Percentiles rank a stretch among this genome's conserved stretches.
Conservation (phyloP, 73 alveolate species). For the Tetrahymena thermophila region DNA sequence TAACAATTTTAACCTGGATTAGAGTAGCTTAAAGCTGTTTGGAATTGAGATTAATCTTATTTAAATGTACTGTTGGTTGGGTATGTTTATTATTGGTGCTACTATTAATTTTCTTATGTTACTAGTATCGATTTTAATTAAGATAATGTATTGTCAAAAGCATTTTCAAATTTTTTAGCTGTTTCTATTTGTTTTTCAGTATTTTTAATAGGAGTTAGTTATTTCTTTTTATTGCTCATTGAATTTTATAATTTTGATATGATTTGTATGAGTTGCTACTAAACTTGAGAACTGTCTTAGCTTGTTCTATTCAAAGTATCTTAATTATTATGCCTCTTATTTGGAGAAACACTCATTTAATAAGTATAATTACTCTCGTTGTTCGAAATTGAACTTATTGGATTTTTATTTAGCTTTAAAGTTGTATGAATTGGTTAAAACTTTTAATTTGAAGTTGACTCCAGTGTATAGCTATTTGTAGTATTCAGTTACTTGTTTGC, state of each 20-base stretch:
- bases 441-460: not conserved
- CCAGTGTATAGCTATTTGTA: not conserved
- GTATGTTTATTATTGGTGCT: not conserved
- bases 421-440: not conserved
- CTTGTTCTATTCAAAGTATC: not conserved
- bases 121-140: not conserved
- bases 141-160: not conserved
- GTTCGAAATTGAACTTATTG: not conserved
- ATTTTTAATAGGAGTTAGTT: not conserved
- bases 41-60: not conserved
- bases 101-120: not conserved
- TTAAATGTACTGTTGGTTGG: not conserved
- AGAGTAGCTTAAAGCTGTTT: not conserved
- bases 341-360: not conserved
- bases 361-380: not conserved
- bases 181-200: not conserved
- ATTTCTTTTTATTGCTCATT: not conserved
- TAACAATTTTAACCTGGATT: not conserved
- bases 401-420: not conserved
- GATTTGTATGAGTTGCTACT: not conserved
- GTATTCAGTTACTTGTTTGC: not conserved
- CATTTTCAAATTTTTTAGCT: not conserved
- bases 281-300: not conserved
- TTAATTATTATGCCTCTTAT: not conserved
- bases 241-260: not conserved